Evolutionary conservation across 1,139 yeast species (phyloP), one percentile per base, ranked within the genome.

Genomic region (Hemisphaericaspora subhashii): DNA sequence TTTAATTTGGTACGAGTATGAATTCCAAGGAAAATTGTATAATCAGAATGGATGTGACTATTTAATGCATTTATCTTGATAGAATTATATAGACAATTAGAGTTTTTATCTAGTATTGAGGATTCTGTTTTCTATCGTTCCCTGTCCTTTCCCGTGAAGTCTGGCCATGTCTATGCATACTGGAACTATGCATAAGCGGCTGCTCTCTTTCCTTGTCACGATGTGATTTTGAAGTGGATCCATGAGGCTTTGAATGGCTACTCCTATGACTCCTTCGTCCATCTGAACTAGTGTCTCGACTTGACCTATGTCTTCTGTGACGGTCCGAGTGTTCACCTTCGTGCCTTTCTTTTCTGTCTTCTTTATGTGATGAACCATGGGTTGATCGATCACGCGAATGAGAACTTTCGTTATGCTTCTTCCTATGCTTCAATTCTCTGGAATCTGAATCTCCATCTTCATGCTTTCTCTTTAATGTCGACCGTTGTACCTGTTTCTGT

Each of bases 1-100:
- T 1, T 62, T 62, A 29, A 81, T 83, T 1, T 84, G 90, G 89
- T 87, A 86, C 52, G 85, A 80, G 49, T 87, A 95, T 94, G 64
- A 74, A 1, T 64, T 75, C 26, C 43, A 48, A 11, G 62, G 55
- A 0, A 42, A 31, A 16, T 31, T 27, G 9, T 60, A 63, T 42
- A 60, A 60, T 34, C 35, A 35, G 5, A 41, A 47, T 20, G 65
- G 57, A 2, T 17, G 42, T 8, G 57, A 57, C 20, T 67, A 57
- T 42, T 54, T 57, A 7, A 63, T 70, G 50, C 56, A 54, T 17
- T 50, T 62, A 43, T 61, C 52, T 43, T 44, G 27, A n/a, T 27
- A 27, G 27, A 24, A 12, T 12, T 6, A 11, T 23, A 5, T 23
- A 23, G 12, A 23, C 12, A 23, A 23, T 20, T 20, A 20, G 23